Base-by-base conservation (phyloP, 2,329 filamentous ascomycete species). In the Monilinia fructicola region DNA sequence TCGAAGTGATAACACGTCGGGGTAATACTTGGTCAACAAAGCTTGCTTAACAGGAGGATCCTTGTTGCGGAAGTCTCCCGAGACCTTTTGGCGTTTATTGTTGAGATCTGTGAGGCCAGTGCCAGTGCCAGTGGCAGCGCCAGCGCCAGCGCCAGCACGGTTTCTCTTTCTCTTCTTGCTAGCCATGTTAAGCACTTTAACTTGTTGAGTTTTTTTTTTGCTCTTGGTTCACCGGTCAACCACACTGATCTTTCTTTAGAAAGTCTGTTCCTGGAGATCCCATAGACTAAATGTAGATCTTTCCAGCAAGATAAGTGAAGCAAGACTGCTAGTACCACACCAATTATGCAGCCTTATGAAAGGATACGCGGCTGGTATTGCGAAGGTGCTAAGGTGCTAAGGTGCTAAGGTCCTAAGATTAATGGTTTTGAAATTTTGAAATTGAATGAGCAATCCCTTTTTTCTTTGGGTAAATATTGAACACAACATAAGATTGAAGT, bases 21-120 rank as follows among this genome's bases (percentile, higher is more conserved):
- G 78, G 78, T 93, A 96, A 78, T 89, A 90, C 69, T 84, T 83
- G 55, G 82, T 82, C 66, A 96, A 81, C 44, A 95, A 83, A 64
- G 86, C 85, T 74, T 92, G 88, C 67, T 79, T 77, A 64, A 80
- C 73, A 7, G 74, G 58, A 11, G 69, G 55, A 46, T 71, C 71
- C 56, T 69, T 70, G 10, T 50, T 68, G 16, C 23, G n/a, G 42
- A 52, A 40, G 63, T 61, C 21, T 54, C 56, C 64, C n/a, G 59
- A 63, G 10, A 69, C 54, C 66, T 65, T 71, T 70, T 76, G 73
- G 64, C 73, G 74, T 68, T 76, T 71, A 35, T 35, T 35, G 54
- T 68, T 69, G 70, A 73, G 69, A 67, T 72, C 69, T 38, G 68
- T 67, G 54, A 52, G n/a, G 31, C 48, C 56, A 40, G 68, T 54